Conservation (phyloP, 371 early-diverging fungal genomes). For the Syncephalastrum racemosum region DNA sequence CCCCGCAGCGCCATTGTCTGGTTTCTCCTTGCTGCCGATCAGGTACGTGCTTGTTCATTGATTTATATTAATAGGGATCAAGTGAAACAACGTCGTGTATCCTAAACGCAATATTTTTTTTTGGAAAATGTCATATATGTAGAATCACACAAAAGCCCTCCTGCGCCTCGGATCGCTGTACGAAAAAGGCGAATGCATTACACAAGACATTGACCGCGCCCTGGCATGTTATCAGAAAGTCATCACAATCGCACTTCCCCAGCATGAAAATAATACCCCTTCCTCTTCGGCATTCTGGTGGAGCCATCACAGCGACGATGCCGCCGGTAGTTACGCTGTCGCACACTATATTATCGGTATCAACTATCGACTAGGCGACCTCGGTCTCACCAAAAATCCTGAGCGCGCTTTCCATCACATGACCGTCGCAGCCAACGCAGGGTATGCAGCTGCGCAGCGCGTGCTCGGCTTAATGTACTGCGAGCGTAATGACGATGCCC, state of each 20-base stretch:
- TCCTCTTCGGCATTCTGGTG: too few relatives aligned
- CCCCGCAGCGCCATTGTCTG: conserved; percentile 6
- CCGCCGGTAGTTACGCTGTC: conserved; percentile 7
- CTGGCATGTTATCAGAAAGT: conserved; percentile 22
- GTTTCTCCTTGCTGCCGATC: conserved; percentile 13
- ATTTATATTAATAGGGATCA: too few relatives aligned
- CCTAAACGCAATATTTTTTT: conserved; percentile 5
- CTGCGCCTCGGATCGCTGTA: conserved; percentile 25
- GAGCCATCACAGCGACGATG: too few relatives aligned
- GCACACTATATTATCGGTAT: conserved; percentile 30
- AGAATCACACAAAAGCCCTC: conserved; percentile 17
- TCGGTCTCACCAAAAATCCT: conserved; percentile 12
- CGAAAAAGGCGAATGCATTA: conserved; percentile 19
- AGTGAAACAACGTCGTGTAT: too few relatives aligned
- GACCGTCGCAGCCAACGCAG: conserved; percentile 18
- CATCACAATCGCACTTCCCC: conserved; percentile 14
- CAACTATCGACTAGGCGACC: conserved; percentile 19
- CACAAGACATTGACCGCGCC: conserved; percentile 12
- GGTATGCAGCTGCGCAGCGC: conserved; percentile 29
- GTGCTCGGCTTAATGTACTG: conserved; percentile 19
- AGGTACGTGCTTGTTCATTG: conserved; percentile 3
- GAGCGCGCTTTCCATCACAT: conserved; percentile 26
- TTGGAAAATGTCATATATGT: background rate
- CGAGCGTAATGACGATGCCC: conserved; percentile 10
- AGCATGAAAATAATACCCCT: background rate